Conservation (phyloP, 2,329 filamentous ascomycete species). For the Cadophora luteo-olivacea region DNA sequence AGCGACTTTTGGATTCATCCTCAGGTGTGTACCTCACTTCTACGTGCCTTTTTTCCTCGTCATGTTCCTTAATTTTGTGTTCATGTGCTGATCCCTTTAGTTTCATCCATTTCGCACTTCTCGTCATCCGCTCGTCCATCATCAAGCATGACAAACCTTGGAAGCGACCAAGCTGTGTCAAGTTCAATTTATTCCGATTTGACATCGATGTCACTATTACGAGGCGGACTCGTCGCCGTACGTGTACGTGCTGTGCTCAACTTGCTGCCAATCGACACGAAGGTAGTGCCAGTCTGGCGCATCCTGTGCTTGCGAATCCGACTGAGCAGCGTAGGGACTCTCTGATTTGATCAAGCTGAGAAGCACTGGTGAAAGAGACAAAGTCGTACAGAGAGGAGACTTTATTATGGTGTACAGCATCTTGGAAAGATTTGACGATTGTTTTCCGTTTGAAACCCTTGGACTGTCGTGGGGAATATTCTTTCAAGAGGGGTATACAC, state of each 20-base stretch:
- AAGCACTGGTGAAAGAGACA: too few species aligned
- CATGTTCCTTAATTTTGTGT: not conserved
- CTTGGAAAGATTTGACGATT: too few species aligned
- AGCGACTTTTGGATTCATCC: not conserved
- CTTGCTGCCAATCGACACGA: not conserved
- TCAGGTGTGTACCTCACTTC: not conserved
- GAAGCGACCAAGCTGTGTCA: not conserved
- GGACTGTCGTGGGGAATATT: too few species aligned
- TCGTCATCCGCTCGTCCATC: not conserved
- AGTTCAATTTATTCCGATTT: slow-evolving; percentile 1
- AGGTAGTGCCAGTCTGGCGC: not conserved
- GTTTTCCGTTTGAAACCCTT: too few species aligned
- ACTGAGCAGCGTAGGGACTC: too few species aligned
- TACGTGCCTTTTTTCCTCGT: not conserved
- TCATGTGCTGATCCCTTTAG: not conserved
- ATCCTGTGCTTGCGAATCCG: not conserved
- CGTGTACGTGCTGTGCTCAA: slow-evolving; percentile 5
- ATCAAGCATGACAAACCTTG: not conserved
- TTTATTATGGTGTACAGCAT: too few species aligned
- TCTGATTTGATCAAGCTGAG: not conserved
- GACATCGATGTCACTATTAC: slow-evolving; percentile 2
- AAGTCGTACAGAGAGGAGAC: too few species aligned
- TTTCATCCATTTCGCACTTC: slow-evolving; percentile 3
- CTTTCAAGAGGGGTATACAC: too few species aligned
- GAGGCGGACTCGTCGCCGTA: not conserved